A percentile compares a stretch with the other conserved stretches of the same genome.
These are phyloP conservation scores for Metrosideros polymorpha DNA, from an alignment of 441 rosid species.

Conservation along the genomic window DNA sequence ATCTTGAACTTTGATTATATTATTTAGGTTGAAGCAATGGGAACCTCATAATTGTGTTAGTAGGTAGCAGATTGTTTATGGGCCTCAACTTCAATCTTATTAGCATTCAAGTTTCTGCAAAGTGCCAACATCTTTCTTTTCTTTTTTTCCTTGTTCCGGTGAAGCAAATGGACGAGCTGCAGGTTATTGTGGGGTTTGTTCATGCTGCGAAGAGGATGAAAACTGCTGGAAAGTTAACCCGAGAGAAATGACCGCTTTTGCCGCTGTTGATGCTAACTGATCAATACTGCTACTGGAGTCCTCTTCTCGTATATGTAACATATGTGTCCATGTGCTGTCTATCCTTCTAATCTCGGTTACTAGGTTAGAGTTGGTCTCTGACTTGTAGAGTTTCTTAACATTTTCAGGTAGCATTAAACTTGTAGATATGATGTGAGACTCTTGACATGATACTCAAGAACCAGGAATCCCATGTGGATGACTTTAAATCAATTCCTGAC, in stretches of 20 bases:
- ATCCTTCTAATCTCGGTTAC: neutral
- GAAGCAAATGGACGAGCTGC: constrained; percentile 97
- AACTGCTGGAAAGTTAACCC: constrained; percentile 51
- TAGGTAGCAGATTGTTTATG: neutral
- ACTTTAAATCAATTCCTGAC: neutral
- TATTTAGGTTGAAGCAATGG: neutral
- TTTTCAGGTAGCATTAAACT: neutral
- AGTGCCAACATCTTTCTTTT: neutral
- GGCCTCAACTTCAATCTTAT: neutral
- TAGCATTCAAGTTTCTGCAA: neutral
- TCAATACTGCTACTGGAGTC: constrained; percentile 10
- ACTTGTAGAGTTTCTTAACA: neutral
- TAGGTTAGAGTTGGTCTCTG: neutral
- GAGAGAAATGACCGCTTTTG: constrained; percentile 6
- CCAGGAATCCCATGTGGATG: neutral
- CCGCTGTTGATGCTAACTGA: constrained; percentile 29
- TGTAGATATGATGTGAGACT: neutral
- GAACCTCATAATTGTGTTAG: neutral
- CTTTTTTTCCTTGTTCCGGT: neutral
- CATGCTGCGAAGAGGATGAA: constrained; percentile 81
- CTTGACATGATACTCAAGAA: neutral
- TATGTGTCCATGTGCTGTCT: neutral
- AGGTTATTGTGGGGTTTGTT: constrained; percentile 88
- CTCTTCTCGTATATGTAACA: constrained; percentile 3
- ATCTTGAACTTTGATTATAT: neutral